Conservation (phyloP, 2,329 filamentous ascomycete species). For the Trichoderma sp. region DNA sequence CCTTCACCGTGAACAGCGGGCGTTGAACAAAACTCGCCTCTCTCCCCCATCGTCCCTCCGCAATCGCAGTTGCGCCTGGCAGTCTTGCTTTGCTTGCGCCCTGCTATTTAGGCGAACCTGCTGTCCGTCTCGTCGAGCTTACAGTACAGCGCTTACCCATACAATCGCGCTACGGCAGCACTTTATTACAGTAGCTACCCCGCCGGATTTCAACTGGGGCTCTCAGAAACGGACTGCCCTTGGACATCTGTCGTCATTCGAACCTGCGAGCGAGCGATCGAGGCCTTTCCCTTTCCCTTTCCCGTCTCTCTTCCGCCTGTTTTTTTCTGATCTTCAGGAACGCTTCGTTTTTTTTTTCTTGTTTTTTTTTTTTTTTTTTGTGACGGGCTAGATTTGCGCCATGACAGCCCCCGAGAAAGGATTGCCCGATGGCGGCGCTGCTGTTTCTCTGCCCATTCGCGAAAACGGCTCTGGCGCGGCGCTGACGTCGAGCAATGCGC, state of each 20-base stretch:
- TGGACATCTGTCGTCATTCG: not conserved
- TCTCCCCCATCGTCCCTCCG: not conserved
- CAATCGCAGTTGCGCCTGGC: not conserved
- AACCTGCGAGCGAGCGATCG: not conserved
- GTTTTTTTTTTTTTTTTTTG: no score
- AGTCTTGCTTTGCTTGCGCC: not conserved
- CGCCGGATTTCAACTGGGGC: conserved; percentile 10
- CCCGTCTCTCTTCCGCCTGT: not conserved
- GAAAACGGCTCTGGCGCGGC: conserved; percentile 34
- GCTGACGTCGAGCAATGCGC: conserved; percentile 49
- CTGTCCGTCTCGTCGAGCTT: not conserved
- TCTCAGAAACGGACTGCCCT: not conserved
- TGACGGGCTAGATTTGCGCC: conserved; percentile 8
- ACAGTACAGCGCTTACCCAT: not conserved
- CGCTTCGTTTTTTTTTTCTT: not conserved
- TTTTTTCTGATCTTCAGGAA: not conserved
- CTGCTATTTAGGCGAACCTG: conserved; percentile 1
- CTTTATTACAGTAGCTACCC: conserved; percentile 3
- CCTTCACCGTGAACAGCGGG: not conserved
- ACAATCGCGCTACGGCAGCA: not conserved
- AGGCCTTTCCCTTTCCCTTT: not conserved
- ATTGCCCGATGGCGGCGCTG: conserved; percentile 30
- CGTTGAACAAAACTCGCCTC: not conserved
- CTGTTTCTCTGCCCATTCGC: conserved; percentile 37
- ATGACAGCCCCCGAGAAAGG: conserved; percentile 36